phyloP scores from a whole-genome alignment of 192 early-diverging fungal species.

The Entophlyctis luteolus region DNA sequence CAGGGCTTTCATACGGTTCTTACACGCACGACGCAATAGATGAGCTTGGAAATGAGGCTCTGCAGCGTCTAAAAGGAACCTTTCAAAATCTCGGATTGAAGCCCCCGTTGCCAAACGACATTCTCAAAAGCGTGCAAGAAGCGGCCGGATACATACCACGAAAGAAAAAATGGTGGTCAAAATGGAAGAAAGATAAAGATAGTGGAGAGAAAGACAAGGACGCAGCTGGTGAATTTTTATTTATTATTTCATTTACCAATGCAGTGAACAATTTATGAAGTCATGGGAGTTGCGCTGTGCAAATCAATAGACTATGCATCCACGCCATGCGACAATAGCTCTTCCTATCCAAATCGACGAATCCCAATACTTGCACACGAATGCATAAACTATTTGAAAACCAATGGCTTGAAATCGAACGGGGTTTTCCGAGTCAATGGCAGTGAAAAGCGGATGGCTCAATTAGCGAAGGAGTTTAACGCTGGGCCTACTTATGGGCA shows the following conservation, averaged over 20 bases:
- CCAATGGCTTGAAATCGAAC: slow-evolving; percentile 32
- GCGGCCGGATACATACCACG: slow-evolving; percentile 2
- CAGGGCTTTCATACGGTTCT: slow-evolving; percentile 2
- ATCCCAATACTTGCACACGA: slow-evolving; percentile 42
- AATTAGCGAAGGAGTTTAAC: slow-evolving; percentile 37
- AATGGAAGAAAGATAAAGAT: slow-evolving; percentile 13
- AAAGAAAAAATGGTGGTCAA: slow-evolving; percentile 41
- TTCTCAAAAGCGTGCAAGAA: slow-evolving; percentile 32
- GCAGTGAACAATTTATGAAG: not conserved
- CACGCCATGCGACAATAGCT: slow-evolving; percentile 18
- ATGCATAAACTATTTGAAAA: slow-evolving; percentile 31
- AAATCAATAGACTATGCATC: slow-evolving; percentile 32
- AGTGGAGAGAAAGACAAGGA: not conserved
- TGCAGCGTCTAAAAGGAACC: not conserved
- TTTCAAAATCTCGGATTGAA: not conserved
- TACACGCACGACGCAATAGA: slow-evolving; percentile 16
- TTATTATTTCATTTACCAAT: no score
- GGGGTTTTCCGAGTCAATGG: slow-evolving; percentile 54
- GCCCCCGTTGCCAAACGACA: slow-evolving; percentile 19
- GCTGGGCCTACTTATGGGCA: slow-evolving; percentile 41
- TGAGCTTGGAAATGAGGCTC: not conserved
- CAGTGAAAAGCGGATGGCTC: slow-evolving; percentile 39
- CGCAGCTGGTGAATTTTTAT: not conserved
- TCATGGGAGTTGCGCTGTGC: slow-evolving; percentile 21
- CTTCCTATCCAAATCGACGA: slow-evolving; percentile 18